Conservation (phyloP, 1,139 yeast genomes). For the Suhomyces kunorum region DNA sequence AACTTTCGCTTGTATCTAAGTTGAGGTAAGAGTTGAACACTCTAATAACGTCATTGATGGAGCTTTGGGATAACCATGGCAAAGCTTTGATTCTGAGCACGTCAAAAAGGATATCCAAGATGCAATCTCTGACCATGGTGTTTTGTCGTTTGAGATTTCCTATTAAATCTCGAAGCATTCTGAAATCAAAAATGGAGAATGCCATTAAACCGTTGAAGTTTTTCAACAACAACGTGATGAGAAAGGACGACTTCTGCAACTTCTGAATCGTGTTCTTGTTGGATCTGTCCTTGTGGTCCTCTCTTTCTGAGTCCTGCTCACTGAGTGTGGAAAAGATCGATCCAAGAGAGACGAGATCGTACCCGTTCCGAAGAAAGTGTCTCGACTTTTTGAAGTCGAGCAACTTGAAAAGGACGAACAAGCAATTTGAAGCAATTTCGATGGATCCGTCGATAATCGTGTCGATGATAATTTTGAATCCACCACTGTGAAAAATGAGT, state of each 20-base stretch:
- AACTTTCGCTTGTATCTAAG: background rate
- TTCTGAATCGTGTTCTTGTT: constrained; percentile 27
- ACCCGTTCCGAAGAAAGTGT: constrained; percentile 56
- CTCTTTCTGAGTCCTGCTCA: constrained; percentile 30
- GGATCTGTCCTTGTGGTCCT: constrained; percentile 4
- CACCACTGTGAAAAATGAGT: constrained; percentile 62
- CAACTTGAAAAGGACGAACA: constrained; percentile 57
- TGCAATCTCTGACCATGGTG: constrained; percentile 55
- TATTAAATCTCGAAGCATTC: constrained; percentile 59
- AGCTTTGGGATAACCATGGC: constrained; percentile 53
- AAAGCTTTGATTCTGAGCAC: constrained; percentile 61
- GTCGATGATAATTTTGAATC: constrained; percentile 59
- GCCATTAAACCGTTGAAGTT: constrained; percentile 78
- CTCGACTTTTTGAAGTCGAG: constrained; percentile 64
- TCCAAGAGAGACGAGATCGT: constrained; percentile 63
- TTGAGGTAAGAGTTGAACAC: constrained; percentile 9
- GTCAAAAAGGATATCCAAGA: constrained; percentile 73
- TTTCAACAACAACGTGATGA: constrained; percentile 63
- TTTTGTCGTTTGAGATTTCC: constrained; percentile 63
- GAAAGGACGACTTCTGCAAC: constrained; percentile 61
- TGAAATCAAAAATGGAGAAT: constrained; percentile 59
- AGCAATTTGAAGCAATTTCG: constrained; percentile 55
- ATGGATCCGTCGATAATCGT: constrained; percentile 63
- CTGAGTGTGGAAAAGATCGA: constrained; percentile 49
- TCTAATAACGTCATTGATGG: constrained; percentile 35